phyloP scores from a whole-genome alignment of 2,329 filamentous ascomycete genomes.

The Cyphellophora attinorum region DNA sequence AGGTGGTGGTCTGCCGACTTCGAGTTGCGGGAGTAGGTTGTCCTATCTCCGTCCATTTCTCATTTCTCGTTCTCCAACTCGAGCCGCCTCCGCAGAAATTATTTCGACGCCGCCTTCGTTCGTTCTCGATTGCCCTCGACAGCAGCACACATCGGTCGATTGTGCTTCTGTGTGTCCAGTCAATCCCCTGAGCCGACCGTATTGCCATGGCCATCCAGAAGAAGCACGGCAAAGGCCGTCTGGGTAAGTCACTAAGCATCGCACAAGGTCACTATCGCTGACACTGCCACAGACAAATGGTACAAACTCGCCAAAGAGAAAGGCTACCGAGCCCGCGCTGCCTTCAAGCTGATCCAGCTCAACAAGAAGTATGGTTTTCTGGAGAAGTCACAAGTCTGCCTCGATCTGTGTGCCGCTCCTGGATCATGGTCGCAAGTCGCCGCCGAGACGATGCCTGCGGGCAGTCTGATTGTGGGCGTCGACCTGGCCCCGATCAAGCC shows the following conservation, averaged over 20 bases:
- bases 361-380: slow-evolving; percentile 99
- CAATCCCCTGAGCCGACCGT: too few species aligned
- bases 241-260: slow-evolving; percentile 2
- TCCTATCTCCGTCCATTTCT: too few species aligned
- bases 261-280: slow-evolving; percentile 3
- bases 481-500: slow-evolving; percentile 93
- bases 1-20: too few species aligned
- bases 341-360: slow-evolving; percentile 95
- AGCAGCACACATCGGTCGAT: too few species aligned
- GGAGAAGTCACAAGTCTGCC: slow-evolving; percentile 87
- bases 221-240: slow-evolving; percentile 46
- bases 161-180: too few species aligned
- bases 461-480: slow-evolving; percentile 85
- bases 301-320: slow-evolving; percentile 98
- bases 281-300: slow-evolving; percentile 73
- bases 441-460: slow-evolving; percentile 84
- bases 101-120: too few species aligned
- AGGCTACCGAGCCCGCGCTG: slow-evolving; percentile 87
- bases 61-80: too few species aligned
- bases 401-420: slow-evolving; percentile 95
- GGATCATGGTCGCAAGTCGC: slow-evolving; percentile 98
- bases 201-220: slow-evolving; percentile 99
- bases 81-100: too few species aligned
- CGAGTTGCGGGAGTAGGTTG: too few species aligned
- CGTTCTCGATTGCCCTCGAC: too few species aligned